Base-by-base conservation (phyloP, 202 grass and related monocot genomes). In the Panicum virgatum region DNA sequence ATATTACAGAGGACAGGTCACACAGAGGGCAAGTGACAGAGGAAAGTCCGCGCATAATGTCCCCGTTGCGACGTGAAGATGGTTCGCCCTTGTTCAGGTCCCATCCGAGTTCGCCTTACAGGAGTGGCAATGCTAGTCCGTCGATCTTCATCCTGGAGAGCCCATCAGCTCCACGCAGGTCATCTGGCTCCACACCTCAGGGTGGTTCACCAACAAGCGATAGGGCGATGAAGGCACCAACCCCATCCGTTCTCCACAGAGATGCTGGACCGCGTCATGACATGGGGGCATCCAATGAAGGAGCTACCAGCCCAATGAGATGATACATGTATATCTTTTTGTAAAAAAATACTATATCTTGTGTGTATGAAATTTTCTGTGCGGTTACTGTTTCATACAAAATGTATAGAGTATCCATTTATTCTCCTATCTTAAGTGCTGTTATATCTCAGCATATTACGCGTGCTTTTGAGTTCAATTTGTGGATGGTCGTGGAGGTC, bases 1-100 rank as follows among this genome's bases (percentile, higher is more conserved):
- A 93, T 60, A 90, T 98, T 12, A 64, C 89, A 1, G 93, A 96
- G 61, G 91, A 98, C 13, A 93, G 51, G 79, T 53, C 88, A 7
- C 38, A 48, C 38, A 40, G 16, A 39, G 79, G 48, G 15, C 77
- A 69, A 58, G 76, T 58, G 9, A 79, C 30, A 4, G 89, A 73
- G 51, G 88, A 83, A 54, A 83, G 62, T 20, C 74, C 65, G 43
- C 79, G 59, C 44, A 32, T 83, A 4, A 84, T 89, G 65, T 85
- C 85, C 59, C 85, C 90, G 22, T 62, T 92, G 81, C 60, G 66
- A 2, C 83, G 72, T 19, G 96, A 94, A 87, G 90, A 98, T 26
- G 91, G 92, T 60, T 34, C 75, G 8, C 85, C 91, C 61, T 80
- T 92, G 79, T 90, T 91, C 72, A 89, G 50, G 70, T 99, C 91